These are phyloP conservation scores for Russula sp. DNA, from an alignment of 768 basidiomycete genomes.

Conservation along the genomic window DNA sequence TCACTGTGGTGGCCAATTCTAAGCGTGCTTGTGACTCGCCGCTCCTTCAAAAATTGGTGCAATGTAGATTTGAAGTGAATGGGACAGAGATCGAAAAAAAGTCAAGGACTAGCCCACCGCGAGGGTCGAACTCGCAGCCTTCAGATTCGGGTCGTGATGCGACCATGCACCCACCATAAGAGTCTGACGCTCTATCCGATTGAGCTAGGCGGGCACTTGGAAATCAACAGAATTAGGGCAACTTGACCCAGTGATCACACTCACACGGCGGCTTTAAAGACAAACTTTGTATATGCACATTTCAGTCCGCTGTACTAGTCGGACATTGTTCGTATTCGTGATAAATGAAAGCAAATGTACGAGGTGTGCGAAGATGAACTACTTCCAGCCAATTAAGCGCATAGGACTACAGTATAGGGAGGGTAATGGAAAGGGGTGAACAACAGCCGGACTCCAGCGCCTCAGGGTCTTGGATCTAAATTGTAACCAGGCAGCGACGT, in stretches of 20 bases:
- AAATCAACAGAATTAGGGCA: too few relatives aligned
- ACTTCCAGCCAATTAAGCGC: conserved; percentile 12
- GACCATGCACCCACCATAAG: conserved; percentile 39
- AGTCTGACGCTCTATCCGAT: conserved; percentile 68
- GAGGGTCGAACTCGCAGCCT: conserved; percentile 65
- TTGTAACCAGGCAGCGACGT: conserved; percentile 29
- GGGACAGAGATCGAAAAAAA: background rate
- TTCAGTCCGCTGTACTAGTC: background rate
- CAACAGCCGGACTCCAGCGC: background rate
- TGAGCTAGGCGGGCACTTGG: conserved; percentile 56
- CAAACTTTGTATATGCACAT: background rate
- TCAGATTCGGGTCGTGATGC: conserved; percentile 40
- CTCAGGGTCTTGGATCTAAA: conserved; percentile 28
- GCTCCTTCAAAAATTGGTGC: background rate
- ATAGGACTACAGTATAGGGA: conserved; percentile 22
- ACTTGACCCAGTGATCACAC: background rate
- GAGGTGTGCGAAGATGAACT: conserved; percentile 7
- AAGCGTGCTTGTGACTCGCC: background rate
- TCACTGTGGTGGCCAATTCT: too few relatives aligned
- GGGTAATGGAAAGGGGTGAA: conserved; percentile 12
- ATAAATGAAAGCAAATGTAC: conserved; percentile 19
- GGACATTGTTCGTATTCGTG: conserved; percentile 9
- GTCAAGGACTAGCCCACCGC: conserved; percentile 49
- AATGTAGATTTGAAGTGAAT: background rate
- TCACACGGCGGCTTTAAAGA: background rate